A percentile compares a stretch with the other conserved stretches of the same genome.
Conservation (phyloP, 2,329 filamentous ascomycete species). For the Talaromyces verruculosus region DNA sequence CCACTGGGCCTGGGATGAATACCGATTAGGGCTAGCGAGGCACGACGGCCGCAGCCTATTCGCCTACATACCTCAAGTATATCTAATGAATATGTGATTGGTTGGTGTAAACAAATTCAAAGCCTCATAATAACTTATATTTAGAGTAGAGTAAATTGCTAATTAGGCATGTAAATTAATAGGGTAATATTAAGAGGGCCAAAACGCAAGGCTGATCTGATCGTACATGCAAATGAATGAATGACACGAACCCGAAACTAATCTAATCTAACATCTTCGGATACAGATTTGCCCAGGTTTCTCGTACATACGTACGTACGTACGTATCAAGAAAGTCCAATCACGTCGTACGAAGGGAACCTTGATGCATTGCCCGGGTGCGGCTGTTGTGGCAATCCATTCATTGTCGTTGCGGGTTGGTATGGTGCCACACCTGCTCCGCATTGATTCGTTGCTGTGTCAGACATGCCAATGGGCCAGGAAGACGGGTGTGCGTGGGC, state of each 20-base stretch:
- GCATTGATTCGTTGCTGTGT: background rate
- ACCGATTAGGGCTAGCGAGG: background rate
- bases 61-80: background rate
- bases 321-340: slow-evolving; percentile 9
- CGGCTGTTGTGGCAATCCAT: background rate
- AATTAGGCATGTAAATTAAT: background rate
- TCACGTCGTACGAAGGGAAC: slow-evolving; percentile 4
- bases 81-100: background rate
- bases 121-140: background rate
- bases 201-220: slow-evolving; percentile 7
- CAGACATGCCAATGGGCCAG: slow-evolving; percentile 10
- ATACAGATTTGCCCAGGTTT: background rate
- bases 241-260: slow-evolving; percentile 9
- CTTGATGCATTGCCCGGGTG: background rate
- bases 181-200: background rate
- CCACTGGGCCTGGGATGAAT: background rate
- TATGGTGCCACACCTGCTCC: background rate
- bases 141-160: background rate
- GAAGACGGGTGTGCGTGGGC: background rate
- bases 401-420: slow-evolving; percentile 6
- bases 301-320: background rate
- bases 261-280: background rate
- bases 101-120: background rate
- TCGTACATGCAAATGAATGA: background rate
- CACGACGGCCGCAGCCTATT: background rate